Percentiles rank a stretch among this genome's conserved stretches.
These are phyloP conservation scores for Ophiostoma triangulosporum DNA, from an alignment of 2,329 filamentous ascomycete genomes.

Conservation along the genomic window DNA sequence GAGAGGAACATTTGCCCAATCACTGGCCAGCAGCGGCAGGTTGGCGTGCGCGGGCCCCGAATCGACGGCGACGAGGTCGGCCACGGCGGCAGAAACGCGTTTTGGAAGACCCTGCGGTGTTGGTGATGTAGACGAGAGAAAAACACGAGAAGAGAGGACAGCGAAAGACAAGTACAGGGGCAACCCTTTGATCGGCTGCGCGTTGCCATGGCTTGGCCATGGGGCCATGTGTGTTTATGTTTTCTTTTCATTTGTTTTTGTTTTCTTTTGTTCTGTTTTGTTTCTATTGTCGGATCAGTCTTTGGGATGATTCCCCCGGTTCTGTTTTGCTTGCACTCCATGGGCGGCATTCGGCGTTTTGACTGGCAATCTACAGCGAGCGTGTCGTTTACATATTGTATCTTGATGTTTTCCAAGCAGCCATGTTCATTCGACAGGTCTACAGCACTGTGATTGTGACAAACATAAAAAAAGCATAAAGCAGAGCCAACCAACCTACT, in stretches of 20 bases:
- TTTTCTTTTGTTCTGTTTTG: no score
- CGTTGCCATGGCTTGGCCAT: neutral
- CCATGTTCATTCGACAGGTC: neutral
- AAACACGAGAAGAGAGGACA: neutral
- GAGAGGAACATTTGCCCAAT: no score
- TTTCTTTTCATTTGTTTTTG: neutral
- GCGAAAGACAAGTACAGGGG: neutral
- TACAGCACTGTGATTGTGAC: neutral
- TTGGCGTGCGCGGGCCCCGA: slow-evolving; percentile 30
- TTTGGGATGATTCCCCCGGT: no score
- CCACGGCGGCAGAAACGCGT: slow-evolving; percentile 27
- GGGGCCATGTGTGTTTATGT: neutral
- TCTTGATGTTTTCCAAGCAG: neutral
- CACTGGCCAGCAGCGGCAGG: slow-evolving; percentile 18
- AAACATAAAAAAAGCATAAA: neutral
- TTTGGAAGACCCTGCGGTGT: slow-evolving; percentile 43
- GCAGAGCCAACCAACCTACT: neutral
- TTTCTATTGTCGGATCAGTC: no score
- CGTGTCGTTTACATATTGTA: neutral
- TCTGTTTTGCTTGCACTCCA: no score
- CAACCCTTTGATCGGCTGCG: neutral
- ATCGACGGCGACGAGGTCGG: slow-evolving; percentile 31
- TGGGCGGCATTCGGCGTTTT: neutral
- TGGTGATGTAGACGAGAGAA: slow-evolving; percentile 28
- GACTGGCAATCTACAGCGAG: neutral